Base-by-base conservation (phyloP, 75 land plant species). In the Cupressus sempervirens region DNA sequence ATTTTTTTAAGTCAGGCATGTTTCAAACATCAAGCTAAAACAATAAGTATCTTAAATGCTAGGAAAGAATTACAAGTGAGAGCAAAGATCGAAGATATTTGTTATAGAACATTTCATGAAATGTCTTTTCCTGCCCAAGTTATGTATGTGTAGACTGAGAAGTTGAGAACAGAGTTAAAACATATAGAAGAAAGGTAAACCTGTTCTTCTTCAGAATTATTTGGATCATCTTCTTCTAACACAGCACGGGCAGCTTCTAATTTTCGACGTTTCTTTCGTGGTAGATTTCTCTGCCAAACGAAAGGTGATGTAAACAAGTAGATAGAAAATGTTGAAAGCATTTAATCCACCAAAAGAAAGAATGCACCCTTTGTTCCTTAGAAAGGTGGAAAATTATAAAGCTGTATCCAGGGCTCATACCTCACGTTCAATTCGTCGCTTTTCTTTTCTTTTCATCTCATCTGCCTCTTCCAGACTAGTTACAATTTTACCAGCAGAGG, bases 241-340 rank as follows among this genome's bases (percentile, higher is more conserved):
- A 89, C 93, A 84, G 94, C 93, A 72, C 95, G 90, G 45, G 91
- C 92, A 80, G 99, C 99, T 87, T 98, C 96, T 80, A 98, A 52
- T 53, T 92, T 93, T 84, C 99, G 82, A 6, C 99, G 91, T 85
- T 98, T 90, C 86, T 93, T 96, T 32, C 96, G 95, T 9, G 98
- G 96, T 87, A 98, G 82, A 82, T 91, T 90, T 90, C 94, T 96
- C 99, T 98, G 94, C 52, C 84, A 87, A 86, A 80, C 2, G 75
- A 6, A 30, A 89, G 58, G 53, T 45, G 34, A 82, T 58, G 50
- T 15, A 35, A 32, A 4, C 70, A 58, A 35, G 36, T 40, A 30
- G 53, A 12, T 76, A 38, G 34, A 53, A 50, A 67, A 14, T 45
- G 30, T 1, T 13, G 5, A 16, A n/a, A 79, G 30, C 45, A 43